Evolutionary conservation across 2,329 filamentous ascomycete species (phyloP).

Genomic region (Alternaria arbusti): DNA sequence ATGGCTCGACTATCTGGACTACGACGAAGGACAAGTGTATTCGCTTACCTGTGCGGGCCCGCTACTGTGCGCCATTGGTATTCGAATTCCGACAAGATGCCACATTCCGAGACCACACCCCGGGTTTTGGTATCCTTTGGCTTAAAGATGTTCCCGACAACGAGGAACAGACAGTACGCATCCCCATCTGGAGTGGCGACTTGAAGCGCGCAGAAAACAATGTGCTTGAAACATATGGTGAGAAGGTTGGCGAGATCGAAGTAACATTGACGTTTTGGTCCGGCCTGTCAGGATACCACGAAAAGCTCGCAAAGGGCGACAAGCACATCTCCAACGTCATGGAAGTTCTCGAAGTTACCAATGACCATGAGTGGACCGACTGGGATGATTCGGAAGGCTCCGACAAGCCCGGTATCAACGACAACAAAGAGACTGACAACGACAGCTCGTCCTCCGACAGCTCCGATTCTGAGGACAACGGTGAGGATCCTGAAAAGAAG

Average conservation of each 20-base stretch:
- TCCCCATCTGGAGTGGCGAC: constrained; percentile 72
- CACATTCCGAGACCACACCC: constrained; percentile 60
- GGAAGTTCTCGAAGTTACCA: constrained; percentile 67
- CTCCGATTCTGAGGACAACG: constrained; percentile 29
- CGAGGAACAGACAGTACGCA: constrained; percentile 63
- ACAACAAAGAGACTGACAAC: constrained; percentile 39
- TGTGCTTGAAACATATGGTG: constrained; percentile 59
- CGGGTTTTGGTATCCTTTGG: constrained; percentile 71
- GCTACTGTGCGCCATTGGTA: constrained; percentile 64
- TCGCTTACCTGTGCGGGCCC: constrained; percentile 64
- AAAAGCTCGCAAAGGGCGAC: constrained; percentile 61
- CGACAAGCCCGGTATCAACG: constrained; percentile 15
- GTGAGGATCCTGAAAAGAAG: constrained; percentile 22
- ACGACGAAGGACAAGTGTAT: constrained; percentile 55
- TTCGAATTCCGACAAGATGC: constrained; percentile 66
- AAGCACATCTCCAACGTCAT: constrained; percentile 64
- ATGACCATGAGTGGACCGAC: constrained; percentile 60
- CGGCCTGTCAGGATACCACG: constrained; percentile 67
- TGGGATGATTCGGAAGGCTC: constrained; percentile 40
- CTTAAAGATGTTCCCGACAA: constrained; percentile 73
- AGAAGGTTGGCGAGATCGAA: constrained; percentile 65
- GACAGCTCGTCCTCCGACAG: constrained; percentile 35
- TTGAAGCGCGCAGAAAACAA: constrained; percentile 61
- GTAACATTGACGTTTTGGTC: constrained; percentile 66
- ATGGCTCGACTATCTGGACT: constrained; percentile 58